phyloP scores from a whole-genome alignment of 2,329 filamentous ascomycete genomes.

The Stylonectria norvegica region DNA sequence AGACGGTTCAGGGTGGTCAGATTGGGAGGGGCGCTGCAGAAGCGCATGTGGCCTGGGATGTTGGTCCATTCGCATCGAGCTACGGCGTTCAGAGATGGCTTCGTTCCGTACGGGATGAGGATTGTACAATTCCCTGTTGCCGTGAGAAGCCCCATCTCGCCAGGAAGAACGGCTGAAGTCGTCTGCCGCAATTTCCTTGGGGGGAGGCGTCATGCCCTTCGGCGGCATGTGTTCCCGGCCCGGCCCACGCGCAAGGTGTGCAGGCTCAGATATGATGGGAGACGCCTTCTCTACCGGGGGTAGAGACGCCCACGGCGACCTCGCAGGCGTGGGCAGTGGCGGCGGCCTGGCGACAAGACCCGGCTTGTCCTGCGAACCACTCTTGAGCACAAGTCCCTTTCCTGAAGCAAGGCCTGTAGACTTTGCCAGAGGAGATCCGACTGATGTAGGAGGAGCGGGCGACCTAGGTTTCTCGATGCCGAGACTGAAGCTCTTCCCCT shows the following conservation, averaged over 20 bases:
- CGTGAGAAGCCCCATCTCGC: constrained; percentile 63
- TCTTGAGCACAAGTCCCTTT: constrained; percentile 64
- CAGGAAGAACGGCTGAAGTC: constrained; percentile 84
- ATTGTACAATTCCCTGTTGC: constrained; percentile 80
- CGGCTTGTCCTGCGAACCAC: constrained; percentile 63
- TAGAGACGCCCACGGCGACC: constrained; percentile 87
- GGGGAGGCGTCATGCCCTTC: constrained; percentile 51
- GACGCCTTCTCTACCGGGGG: constrained; percentile 81
- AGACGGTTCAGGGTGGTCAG: constrained; percentile 74
- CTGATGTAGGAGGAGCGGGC: constrained; percentile 36
- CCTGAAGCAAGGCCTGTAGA: constrained; percentile 48
- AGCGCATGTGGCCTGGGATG: constrained; percentile 71
- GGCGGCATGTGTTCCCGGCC: constrained; percentile 54
- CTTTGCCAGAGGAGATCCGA: constrained; percentile 42
- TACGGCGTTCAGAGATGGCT: constrained; percentile 75
- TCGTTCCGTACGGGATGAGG: constrained; percentile 94
- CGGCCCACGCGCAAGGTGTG: constrained; percentile 44
- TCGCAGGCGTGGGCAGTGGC: constrained; percentile 64
- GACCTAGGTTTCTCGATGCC: constrained; percentile 44
- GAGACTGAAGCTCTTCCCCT: constrained; percentile 10
- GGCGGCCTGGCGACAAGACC: constrained; percentile 71
- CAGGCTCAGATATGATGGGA: constrained; percentile 60
- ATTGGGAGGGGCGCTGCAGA: constrained; percentile 67
- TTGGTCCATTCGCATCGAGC: constrained; percentile 63
- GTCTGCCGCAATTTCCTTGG: constrained; percentile 85